These are phyloP conservation scores for Gaeumannomyces sp. DNA, from an alignment of 2,329 filamentous ascomycete species.

Conservation along the genomic window DNA sequence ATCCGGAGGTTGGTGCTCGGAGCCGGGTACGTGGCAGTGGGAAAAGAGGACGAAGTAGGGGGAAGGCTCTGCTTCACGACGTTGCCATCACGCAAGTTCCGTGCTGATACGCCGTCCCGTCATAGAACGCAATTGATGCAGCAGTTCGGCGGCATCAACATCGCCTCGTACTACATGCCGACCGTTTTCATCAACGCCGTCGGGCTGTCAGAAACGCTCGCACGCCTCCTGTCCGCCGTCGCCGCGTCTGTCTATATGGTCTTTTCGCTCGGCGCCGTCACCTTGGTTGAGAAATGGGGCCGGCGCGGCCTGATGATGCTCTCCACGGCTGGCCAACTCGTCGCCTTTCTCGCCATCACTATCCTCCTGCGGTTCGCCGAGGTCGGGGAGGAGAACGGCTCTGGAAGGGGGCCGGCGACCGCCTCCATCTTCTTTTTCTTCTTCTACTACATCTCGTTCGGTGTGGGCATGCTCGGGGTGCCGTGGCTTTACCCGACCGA, in stretches of 20 bases:
- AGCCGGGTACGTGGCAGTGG: conserved; percentile 32
- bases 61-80: not conserved
- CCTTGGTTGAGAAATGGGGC: conserved; percentile 34
- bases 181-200: conserved; percentile 47
- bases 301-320: conserved; percentile 49
- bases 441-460: conserved; percentile 20
- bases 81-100: not conserved
- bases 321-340: conserved; percentile 34
- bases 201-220: conserved; percentile 40
- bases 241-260: conserved; percentile 28
- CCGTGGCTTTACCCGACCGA: conserved; percentile 37
- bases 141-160: conserved; percentile 31
- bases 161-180: conserved; percentile 32
- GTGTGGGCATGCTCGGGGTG: conserved; percentile 28
- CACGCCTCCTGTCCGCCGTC: conserved; percentile 45
- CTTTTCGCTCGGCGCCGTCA: conserved; percentile 21
- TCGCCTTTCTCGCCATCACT: conserved; percentile 46
- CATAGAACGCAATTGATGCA: conserved; percentile 22
- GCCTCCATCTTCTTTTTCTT: conserved; percentile 20
- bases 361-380: conserved; percentile 33
- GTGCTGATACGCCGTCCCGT: not conserved
- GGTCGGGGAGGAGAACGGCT: conserved; percentile 24
- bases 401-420: conserved; percentile 13
- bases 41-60: not conserved
- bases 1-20: conserved; percentile 43